Evolutionary conservation across 805 yeast species (phyloP).

Genomic region (Saccharomycopsis schoenii): DNA sequence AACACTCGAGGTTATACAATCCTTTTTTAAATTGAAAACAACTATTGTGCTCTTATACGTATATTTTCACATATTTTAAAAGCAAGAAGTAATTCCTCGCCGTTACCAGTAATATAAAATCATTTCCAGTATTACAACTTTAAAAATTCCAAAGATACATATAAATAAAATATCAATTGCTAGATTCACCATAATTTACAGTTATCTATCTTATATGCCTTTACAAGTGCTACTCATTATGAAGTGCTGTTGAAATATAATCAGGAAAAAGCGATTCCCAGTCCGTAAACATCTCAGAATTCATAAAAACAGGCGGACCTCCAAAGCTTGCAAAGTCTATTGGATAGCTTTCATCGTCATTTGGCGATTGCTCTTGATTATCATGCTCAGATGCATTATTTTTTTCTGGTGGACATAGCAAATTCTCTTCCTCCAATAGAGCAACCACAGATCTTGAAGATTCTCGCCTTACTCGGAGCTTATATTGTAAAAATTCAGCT

Average conservation of each 20-base stretch:
- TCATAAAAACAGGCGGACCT: conserved; percentile 44
- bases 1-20: too few relatives aligned
- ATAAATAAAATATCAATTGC: not conserved
- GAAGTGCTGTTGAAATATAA: conserved; percentile 30
- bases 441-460: conserved; percentile 1
- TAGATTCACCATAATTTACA: not conserved
- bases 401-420: not conserved
- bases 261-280: conserved; percentile 44
- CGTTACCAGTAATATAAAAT: not conserved
- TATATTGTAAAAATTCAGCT: conserved; percentile 2
- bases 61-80: too few relatives aligned
- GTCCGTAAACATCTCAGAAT: conserved; percentile 37
- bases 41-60: too few relatives aligned
- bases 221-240: not conserved
- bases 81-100: not conserved
- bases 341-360: not conserved
- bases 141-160: not conserved
- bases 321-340: conserved; percentile 27
- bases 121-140: not conserved
- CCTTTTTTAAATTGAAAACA: too few relatives aligned
- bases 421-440: conserved; percentile 2
- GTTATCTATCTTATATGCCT: not conserved
- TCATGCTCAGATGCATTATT: not conserved
- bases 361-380: not conserved
- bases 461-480: not conserved